Base-by-base conservation (phyloP, 495 filamentous ascomycete genomes). In the Penicillium lagena region DNA sequence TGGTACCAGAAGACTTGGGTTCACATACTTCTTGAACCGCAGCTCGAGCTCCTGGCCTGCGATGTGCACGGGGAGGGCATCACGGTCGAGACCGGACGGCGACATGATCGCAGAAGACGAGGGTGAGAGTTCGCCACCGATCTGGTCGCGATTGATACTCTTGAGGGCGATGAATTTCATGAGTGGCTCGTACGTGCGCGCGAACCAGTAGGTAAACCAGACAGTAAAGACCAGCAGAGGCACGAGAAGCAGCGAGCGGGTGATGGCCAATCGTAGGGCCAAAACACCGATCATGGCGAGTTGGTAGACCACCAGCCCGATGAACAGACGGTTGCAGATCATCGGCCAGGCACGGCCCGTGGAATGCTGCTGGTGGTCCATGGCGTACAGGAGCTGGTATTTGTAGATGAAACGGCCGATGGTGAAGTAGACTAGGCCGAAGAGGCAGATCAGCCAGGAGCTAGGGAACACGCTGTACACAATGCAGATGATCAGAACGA, bases 291-390 rank as follows among this genome's bases (percentile, higher is more conserved):
- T 86, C 78, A 94, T 94, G 31, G 90, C 85, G 17, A 96, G 59
- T 55, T 99, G 90, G 58, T 95, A 96, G 29, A 96, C 76, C 12
- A 89, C 65, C 11, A 96, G 60, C 1, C 93, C 94, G 29, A 95
- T 66, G 27, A 95, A 75, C 27, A 96, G 72, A 13, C 94, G 82
- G 49, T 90, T 87, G 65, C 90, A 96, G 32, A 96, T 94, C 73
- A 97, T 93, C 14, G 83, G 78, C 94, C 94, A 99, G 2, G 90
- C 90, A 46, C 82, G 80, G 29, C 94, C 94, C 0, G 93, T 96
- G 6, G 93, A 90, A 59, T 97, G 90, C 47, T 95, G 90, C 7
- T 87, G 84, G 56, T 97, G 90, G 60, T 97, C 90, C 94, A 99
- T 97, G 9, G 94, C 89, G 62, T 97, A 99, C 5, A 99, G 72